Percentiles rank a stretch among this genome's conserved stretches.
phyloP scores from a whole-genome alignment of 2,329 filamentous ascomycete species.

The Periconia macrospinosa region DNA sequence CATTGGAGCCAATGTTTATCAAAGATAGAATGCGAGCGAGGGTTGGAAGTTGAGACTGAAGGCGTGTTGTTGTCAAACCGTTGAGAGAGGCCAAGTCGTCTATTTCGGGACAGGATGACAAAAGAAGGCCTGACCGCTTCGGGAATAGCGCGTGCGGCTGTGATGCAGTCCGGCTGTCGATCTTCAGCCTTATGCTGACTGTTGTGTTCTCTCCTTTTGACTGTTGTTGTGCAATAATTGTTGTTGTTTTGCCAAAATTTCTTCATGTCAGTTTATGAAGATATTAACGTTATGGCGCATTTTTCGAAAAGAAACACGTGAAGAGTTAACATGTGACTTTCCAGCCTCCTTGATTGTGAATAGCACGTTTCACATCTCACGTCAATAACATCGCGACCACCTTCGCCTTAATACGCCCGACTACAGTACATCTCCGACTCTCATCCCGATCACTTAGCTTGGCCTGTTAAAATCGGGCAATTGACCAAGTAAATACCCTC shows the following conservation, averaged over 20 bases:
- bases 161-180: neutral
- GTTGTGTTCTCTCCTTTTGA: neutral
- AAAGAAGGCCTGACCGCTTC: neutral
- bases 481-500: neutral
- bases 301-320: neutral
- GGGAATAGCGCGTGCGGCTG: neutral
- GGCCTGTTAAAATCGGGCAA: neutral
- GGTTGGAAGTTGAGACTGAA: constrained; percentile 1
- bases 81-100: neutral
- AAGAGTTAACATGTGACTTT: no score
- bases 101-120: constrained; percentile 5
- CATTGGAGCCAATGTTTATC: constrained; percentile 3
- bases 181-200: constrained; percentile 4
- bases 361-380: neutral
- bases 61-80: constrained; percentile 6
- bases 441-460: neutral
- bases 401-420: neutral
- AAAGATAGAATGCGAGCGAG: neutral
- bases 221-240: neutral
- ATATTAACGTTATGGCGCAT: neutral
- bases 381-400: neutral
- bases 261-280: neutral
- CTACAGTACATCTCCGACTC: neutral
- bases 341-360: neutral
- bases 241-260: neutral